phyloP scores from a whole-genome alignment of 176 grass and related monocot genomes.

The Ensete ventricosum region DNA sequence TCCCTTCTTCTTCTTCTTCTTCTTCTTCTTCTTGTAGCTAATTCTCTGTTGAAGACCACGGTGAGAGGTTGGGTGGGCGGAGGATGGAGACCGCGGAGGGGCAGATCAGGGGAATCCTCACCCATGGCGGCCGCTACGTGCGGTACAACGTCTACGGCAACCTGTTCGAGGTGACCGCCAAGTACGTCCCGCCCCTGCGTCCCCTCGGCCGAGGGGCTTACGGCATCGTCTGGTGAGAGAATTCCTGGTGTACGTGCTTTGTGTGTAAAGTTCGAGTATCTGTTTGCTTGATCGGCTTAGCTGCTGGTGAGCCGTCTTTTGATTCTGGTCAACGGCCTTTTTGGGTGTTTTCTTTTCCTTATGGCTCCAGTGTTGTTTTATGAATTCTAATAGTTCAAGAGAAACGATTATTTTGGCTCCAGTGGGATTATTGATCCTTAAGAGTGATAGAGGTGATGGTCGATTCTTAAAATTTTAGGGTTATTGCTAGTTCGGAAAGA shows the following conservation, averaged over 20 bases:
- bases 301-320: not conserved
- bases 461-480: too few species aligned
- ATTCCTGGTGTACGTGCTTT: not conserved
- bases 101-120: slow-evolving; percentile 52
- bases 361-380: too few species aligned
- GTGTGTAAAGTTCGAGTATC: not conserved
- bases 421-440: too few species aligned
- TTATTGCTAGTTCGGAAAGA: too few species aligned
- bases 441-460: too few species aligned
- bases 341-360: too few species aligned
- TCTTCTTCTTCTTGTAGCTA: not conserved
- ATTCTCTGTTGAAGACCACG: not conserved
- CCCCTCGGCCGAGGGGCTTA: slow-evolving; percentile 87
- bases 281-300: slow-evolving; percentile 7
- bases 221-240: slow-evolving; percentile 92
- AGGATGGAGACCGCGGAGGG: slow-evolving; percentile 20
- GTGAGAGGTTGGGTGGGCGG: not conserved
- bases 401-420: too few species aligned
- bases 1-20: not conserved
- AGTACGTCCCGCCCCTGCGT: slow-evolving; percentile 79
- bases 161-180: slow-evolving; percentile 75
- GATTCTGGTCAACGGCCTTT: not conserved
- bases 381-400: too few species aligned
- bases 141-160: slow-evolving; percentile 87
- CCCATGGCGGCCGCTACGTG: slow-evolving; percentile 71